A percentile compares a stretch with the other conserved stretches of the same genome.
These are phyloP conservation scores for Aspergillus uvarum DNA, from an alignment of 2,329 filamentous ascomycete genomes.

Conservation along the genomic window DNA sequence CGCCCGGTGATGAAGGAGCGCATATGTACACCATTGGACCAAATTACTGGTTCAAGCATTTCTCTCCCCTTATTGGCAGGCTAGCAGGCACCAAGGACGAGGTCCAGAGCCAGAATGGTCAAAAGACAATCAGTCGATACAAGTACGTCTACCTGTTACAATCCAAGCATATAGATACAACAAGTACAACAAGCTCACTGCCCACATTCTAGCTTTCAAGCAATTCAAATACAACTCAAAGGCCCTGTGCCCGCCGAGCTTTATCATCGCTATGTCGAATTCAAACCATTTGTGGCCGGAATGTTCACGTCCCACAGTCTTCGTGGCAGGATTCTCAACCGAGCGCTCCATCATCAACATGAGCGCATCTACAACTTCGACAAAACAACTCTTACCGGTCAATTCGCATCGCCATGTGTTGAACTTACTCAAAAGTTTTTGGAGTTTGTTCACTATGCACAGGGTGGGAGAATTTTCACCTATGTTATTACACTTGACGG, in stretches of 20 bases:
- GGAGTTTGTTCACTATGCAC: constrained; percentile 80
- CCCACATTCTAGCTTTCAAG: constrained; percentile 69
- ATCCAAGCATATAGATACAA: not conserved
- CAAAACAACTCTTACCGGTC: constrained; percentile 69
- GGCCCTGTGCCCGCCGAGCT: constrained; percentile 78
- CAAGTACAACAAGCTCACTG: not conserved
- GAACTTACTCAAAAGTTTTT: constrained; percentile 78
- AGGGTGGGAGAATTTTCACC: constrained; percentile 84
- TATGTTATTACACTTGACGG: constrained; percentile 89
- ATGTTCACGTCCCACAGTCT: constrained; percentile 82
- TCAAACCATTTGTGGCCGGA: constrained; percentile 81
- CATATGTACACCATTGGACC: constrained; percentile 78
- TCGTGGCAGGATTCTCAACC: constrained; percentile 76
- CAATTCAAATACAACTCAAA: constrained; percentile 82
- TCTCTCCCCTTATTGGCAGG: constrained; percentile 83
- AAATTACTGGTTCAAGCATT: constrained; percentile 75
- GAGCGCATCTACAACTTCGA: constrained; percentile 86
- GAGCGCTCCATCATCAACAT: constrained; percentile 87
- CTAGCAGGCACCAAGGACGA: constrained; percentile 70
- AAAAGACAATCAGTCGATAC: constrained; percentile 66
- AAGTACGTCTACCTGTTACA: constrained; percentile 58
- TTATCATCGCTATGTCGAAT: constrained; percentile 92
- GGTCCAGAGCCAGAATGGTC: constrained; percentile 55
- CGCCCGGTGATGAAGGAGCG: constrained; percentile 63
- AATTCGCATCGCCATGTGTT: constrained; percentile 64